Evolutionary conservation across 2,329 filamentous ascomycete genomes (phyloP), one percentile per base, ranked within the genome.

Genomic region (Huntiella decipiens): DNA sequence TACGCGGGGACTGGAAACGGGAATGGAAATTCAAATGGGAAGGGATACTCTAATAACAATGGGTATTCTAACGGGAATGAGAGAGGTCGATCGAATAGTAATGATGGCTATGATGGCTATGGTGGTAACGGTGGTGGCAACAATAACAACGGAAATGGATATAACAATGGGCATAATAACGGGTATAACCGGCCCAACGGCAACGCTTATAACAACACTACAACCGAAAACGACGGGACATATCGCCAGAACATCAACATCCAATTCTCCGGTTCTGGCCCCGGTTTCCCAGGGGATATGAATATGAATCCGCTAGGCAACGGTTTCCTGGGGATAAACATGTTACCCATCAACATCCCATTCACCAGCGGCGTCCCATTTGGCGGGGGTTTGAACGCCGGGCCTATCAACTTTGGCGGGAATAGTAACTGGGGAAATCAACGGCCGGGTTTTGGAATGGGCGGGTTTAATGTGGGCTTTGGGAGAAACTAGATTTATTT

Each of bases 261-360:
- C 16, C 44, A 46, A 35, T 46, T 46, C 38, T 35, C 38, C 28
- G 44, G 22, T 28, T 28, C 22, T 10, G 22, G 22, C 22, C 22
- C 22, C 22, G 44, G 4, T 34, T 46, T 32, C 44, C 44, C 5
- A 37, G 41, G 28, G 39, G 19, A 11, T 4, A 22, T 13, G 12
- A 19, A 42, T 11, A 39, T 46, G n/a, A 46, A 46, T n/a, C 44
- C 44, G 38, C 16, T 45, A 11, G 44, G 38, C 28, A 41, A 41
- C 19, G 39, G 39, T 1, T 42, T 46, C 11, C 8, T 46, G 10
- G 38, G 38, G 4, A 11, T 46, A 12, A 46, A 40, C 4, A 40
- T 46, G 38, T 16, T 46, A 19, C 44, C 44, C 5, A 40, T 46
- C 15, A 42, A 40, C 22, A 17, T 46, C 5, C 44, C 44, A 1